Evolutionary conservation across 176 grass and related monocot genomes (phyloP).

Genomic region (Bolboschoenus planiculmis): DNA sequence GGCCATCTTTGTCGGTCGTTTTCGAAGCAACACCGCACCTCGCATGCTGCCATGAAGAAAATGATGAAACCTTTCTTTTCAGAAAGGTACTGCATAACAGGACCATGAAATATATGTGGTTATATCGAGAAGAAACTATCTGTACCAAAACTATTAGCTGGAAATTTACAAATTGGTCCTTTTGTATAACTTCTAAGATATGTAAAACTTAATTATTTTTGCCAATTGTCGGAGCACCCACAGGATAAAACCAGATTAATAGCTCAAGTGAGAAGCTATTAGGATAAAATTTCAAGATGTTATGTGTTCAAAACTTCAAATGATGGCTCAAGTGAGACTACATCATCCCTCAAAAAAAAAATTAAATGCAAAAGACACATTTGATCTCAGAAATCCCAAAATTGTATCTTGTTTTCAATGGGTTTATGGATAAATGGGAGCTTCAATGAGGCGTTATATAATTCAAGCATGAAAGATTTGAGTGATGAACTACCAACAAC

Average conservation of each 20-base stretch:
- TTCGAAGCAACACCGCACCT: neutral
- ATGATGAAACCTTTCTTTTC: conserved; percentile 14
- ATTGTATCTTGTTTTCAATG: neutral
- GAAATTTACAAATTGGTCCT: neutral
- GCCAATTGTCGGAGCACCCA: neutral
- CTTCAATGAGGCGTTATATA: neutral
- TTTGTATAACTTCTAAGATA: neutral
- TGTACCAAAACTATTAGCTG: neutral
- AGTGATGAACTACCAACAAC: neutral
- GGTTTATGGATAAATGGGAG: neutral
- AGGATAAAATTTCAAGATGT: neutral
- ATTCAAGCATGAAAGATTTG: neutral
- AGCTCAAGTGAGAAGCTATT: neutral
- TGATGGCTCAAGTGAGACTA: too few species aligned
- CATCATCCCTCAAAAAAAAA: neutral
- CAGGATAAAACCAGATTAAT: neutral
- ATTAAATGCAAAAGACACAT: neutral
- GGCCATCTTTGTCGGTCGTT: conserved; percentile 7
- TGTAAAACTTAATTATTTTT: neutral
- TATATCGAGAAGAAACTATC: neutral
- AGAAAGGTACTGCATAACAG: neutral
- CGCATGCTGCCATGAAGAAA: conserved; percentile 21
- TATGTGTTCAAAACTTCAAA: too few species aligned
- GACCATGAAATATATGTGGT: neutral
- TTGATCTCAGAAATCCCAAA: neutral